A percentile compares a stretch with the other conserved stretches of the same genome.
These are phyloP conservation scores for Phytophthora podocarpi DNA, from an alignment of 352 stramenopile species.

Conservation along the genomic window DNA sequence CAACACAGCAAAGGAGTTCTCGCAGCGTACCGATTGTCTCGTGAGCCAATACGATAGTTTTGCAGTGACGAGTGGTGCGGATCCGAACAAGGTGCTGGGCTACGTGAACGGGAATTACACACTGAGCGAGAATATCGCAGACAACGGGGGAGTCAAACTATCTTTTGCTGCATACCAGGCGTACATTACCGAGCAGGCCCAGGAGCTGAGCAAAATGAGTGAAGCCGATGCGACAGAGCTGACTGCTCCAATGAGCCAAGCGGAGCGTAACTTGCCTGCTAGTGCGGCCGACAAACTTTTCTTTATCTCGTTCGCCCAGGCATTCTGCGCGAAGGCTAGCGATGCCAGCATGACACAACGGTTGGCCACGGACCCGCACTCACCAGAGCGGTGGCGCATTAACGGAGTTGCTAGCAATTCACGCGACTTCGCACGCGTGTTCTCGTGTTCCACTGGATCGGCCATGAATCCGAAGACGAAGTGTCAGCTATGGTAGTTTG, in stretches of 20 bases:
- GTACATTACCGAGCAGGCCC: constrained; percentile 30
- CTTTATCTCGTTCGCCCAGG: constrained; percentile 81
- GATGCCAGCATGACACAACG: constrained; percentile 60
- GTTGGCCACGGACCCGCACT: constrained; percentile 65
- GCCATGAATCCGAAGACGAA: constrained; percentile 74
- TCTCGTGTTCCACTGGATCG: constrained; percentile 54
- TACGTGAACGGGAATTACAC: constrained; percentile 83
- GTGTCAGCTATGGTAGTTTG: constrained; percentile 76
- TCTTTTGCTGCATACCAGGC: constrained; percentile 65
- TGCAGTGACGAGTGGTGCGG: constrained; percentile 42
- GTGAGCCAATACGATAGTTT: constrained; percentile 68
- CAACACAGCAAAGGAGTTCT: constrained; percentile 81
- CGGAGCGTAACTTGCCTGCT: constrained; percentile 15
- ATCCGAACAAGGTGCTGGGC: constrained; percentile 52
- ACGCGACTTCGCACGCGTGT: constrained; percentile 64
- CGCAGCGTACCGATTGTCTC: constrained; percentile 58
- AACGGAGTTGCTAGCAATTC: constrained; percentile 85
- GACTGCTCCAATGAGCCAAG: constrained; percentile 20
- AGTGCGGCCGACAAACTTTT: constrained; percentile 61
- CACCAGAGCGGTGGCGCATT: constrained; percentile 73
- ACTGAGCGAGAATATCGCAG: constrained; percentile 83
- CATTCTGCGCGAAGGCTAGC: constrained; percentile 68
- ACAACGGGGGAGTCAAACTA: constrained; percentile 83
- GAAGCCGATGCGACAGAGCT: constrained; percentile 23
- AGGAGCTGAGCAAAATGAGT: constrained; percentile 24